Conservation (phyloP, 192 early-diverging fungal species). For the Coemansia sp. region DNA sequence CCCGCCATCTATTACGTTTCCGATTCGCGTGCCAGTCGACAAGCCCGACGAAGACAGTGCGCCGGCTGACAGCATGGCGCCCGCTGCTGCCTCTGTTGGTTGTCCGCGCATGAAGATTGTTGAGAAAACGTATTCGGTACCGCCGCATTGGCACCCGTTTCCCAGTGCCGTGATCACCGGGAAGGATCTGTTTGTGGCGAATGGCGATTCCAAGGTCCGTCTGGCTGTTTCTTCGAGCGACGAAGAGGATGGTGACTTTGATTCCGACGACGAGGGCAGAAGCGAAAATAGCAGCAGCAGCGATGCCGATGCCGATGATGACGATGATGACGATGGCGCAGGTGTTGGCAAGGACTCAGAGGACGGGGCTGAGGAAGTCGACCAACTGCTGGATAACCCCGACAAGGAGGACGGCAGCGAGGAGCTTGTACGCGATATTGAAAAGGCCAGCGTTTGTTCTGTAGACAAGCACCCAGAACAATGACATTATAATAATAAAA, state of each 20-base stretch:
- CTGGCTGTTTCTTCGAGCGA: conserved; percentile 39
- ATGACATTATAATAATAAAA: no score
- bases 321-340: neutral
- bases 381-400: no score
- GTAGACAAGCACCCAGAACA: no score
- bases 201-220: conserved; percentile 27
- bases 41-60: neutral
- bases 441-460: conserved; percentile 5
- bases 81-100: neutral
- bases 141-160: conserved; percentile 50
- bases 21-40: conserved; percentile 5
- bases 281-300: neutral
- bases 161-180: conserved; percentile 37
- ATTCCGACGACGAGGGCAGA: conserved; percentile 5
- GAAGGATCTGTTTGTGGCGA: conserved; percentile 43
- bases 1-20: conserved; percentile 12
- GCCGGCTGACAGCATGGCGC: neutral
- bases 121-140: conserved; percentile 26
- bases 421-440: conserved; percentile 15
- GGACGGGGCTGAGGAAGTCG: neutral
- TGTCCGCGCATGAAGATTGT: neutral
- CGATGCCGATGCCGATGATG: neutral
- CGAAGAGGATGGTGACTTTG: conserved; percentile 22
- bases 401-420: conserved; percentile 13
- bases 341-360: neutral